Evolutionary conservation across 805 yeast genomes (phyloP), one percentile per base, ranked within the genome.

Genomic region (Starmera pachycereana): DNA sequence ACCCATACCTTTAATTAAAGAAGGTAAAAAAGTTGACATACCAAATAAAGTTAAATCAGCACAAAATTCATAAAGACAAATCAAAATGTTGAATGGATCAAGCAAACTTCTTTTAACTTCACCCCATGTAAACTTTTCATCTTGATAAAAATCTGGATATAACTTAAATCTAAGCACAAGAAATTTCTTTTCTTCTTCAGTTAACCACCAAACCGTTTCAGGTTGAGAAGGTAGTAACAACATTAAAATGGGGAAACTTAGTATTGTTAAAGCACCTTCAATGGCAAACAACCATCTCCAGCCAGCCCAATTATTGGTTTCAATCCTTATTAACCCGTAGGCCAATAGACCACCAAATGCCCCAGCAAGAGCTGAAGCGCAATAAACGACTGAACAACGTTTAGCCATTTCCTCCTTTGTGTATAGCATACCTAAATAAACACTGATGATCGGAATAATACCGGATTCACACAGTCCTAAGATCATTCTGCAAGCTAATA

Each of bases 311-410:
- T 68, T 70, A 35, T 60, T 52, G 45, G 70, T 62, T 30, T 57
- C 52, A 8, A 66, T 53, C 18, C 18, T 16, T 16, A 16, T 16
- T 37, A 75, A 61, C 16, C 72, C 78, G 42, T 62, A 66, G 0
- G 71, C 67, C 27, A 72, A 61, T 19, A 71, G 54, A n/a, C 81
- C 81, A 38, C 78, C 76, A 52, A 76, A 72, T 2, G 76, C 75
- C 34, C 75, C 70, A 8, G 78, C 57, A 6, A 42, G 38, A 1
- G 57, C 55, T 25, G 47, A 38, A 1, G 58, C 57, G 32, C 50
- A 44, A 37, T 47, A 53, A 28, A 54, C 50, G 3, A 41, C 44
- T 3, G 58, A 50, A 12, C 69, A 58, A 36, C 79, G 58, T 22
- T 63, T 57, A 1, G 74, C 74, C 43, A 69, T 63, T 47, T 74